Evolutionary conservation across 2,329 filamentous ascomycete species (phyloP).

Genomic region (Hypoxylon sp.): DNA sequence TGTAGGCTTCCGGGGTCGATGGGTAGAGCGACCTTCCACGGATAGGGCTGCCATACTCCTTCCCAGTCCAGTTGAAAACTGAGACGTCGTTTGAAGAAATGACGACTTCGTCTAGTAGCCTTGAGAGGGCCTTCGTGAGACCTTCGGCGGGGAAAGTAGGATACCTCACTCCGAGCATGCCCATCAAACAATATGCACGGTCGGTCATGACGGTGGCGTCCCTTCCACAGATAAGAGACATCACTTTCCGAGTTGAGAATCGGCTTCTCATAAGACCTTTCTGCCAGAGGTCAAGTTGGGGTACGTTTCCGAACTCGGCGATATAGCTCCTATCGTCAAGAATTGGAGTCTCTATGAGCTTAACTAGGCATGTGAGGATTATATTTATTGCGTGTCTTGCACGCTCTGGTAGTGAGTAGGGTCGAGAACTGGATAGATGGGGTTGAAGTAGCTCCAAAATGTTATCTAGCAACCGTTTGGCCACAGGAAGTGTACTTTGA

Average conservation of each 20-base stretch:
- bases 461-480: slow-evolving; percentile 21
- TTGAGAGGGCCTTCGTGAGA: slow-evolving; percentile 51
- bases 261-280: slow-evolving; percentile 44
- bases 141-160: slow-evolving; percentile 54
- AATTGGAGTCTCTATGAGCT: slow-evolving; percentile 43
- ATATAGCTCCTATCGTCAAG: slow-evolving; percentile 47
- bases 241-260: slow-evolving; percentile 49
- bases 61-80: slow-evolving; percentile 56
- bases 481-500: not conserved
- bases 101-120: slow-evolving; percentile 53
- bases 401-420: slow-evolving; percentile 33
- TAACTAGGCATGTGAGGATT: slow-evolving; percentile 46
- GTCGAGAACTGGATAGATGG: slow-evolving; percentile 5
- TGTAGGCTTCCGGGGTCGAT: slow-evolving; percentile 50
- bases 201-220: slow-evolving; percentile 51
- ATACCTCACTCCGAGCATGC: slow-evolving; percentile 53
- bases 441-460: slow-evolving; percentile 30
- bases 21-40: slow-evolving; percentile 54
- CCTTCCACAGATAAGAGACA: slow-evolving; percentile 49
- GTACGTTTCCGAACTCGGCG: slow-evolving; percentile 49
- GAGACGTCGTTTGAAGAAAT: slow-evolving; percentile 54
- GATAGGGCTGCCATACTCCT: slow-evolving; percentile 53
- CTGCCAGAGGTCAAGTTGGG: slow-evolving; percentile 44
- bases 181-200: slow-evolving; percentile 55
- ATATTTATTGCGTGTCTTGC: slow-evolving; percentile 46